These are phyloP conservation scores for Spongiforma sp. DNA, from an alignment of 1,284 basidiomycete species.

Conservation along the genomic window DNA sequence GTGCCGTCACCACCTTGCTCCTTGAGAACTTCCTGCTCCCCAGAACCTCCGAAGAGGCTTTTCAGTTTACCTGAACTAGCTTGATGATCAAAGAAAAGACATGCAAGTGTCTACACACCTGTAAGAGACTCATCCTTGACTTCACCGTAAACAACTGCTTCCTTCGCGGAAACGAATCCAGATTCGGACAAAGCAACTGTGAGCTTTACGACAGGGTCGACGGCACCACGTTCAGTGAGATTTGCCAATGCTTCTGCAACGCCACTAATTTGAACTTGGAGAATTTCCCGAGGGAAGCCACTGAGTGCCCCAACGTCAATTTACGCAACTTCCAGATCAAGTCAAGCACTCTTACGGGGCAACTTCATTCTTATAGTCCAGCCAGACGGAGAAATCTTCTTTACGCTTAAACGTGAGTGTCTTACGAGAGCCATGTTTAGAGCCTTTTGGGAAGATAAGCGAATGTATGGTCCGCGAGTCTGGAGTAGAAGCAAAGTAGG, in stretches of 20 bases:
- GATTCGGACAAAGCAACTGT: conserved; percentile 84
- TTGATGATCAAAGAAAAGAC: conserved; percentile 14
- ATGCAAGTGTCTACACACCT: conserved; percentile 48
- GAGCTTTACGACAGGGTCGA: conserved; percentile 80
- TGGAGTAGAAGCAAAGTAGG: conserved; percentile 69
- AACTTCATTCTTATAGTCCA: conserved; percentile 70
- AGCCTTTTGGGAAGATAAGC: conserved; percentile 75
- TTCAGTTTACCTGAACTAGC: conserved; percentile 73
- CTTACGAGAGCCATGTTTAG: conserved; percentile 82
- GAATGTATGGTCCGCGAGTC: conserved; percentile 74
- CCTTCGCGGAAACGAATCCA: conserved; percentile 80
- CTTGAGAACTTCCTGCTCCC: conserved; percentile 32
- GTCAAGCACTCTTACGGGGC: conserved; percentile 53
- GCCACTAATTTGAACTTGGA: conserved; percentile 72
- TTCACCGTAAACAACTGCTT: conserved; percentile 76
- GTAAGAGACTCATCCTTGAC: conserved; percentile 79
- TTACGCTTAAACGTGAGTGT: conserved; percentile 80
- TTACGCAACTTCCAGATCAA: neutral
- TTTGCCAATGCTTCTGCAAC: conserved; percentile 75
- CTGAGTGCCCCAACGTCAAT: conserved; percentile 39
- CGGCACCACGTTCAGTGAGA: conserved; percentile 72
- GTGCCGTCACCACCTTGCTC: conserved; percentile 23
- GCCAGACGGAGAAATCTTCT: conserved; percentile 75
- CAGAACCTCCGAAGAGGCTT: conserved; percentile 74
- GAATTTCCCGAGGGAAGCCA: conserved; percentile 69